A percentile compares a stretch with the other conserved stretches of the same genome.
Evolutionary conservation across 2,329 filamentous ascomycete species (phyloP).

Genomic region (Simplicillium sp.): DNA sequence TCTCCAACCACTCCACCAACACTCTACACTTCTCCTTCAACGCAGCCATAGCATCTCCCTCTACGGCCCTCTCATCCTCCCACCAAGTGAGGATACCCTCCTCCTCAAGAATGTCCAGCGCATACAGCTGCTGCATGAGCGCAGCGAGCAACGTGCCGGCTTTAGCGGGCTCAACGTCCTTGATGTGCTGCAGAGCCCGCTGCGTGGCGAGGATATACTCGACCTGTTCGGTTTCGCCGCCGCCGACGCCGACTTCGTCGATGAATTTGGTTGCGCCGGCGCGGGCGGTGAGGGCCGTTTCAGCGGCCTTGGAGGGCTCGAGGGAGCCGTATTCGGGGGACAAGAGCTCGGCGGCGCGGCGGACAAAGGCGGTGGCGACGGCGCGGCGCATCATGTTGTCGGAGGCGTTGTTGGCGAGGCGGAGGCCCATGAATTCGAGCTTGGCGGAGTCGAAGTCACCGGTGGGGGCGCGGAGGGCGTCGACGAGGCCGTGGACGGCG

Average conservation of each 20-base stretch:
- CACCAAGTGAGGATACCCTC: conserved; percentile 88
- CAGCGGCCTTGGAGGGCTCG: conserved; percentile 55
- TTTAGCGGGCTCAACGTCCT: conserved; percentile 41
- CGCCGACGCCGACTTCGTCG: conserved; percentile 49
- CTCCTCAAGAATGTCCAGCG: conserved; percentile 76
- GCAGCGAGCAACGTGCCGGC: conserved; percentile 62
- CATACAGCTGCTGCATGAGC: conserved; percentile 75
- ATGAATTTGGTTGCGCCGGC: conserved; percentile 47
- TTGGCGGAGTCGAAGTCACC: conserved; percentile 74
- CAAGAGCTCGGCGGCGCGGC: conserved; percentile 63
- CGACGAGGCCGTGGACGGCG: conserved; percentile 76
- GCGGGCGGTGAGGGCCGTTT: conserved; percentile 46
- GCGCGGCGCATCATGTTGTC: conserved; percentile 82
- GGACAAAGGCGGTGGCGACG: conserved; percentile 76
- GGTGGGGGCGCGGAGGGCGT: conserved; percentile 66
- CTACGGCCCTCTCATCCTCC: conserved; percentile 59
- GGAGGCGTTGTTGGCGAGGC: conserved; percentile 82
- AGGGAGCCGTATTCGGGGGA: conserved; percentile 39
- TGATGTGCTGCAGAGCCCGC: conserved; percentile 60
- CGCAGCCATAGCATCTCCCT: conserved; percentile 56
- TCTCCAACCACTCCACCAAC: conserved; percentile 76
- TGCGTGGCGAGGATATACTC: conserved; percentile 80
- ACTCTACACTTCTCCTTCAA: conserved; percentile 67
- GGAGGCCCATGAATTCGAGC: conserved; percentile 87
- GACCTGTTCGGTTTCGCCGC: conserved; percentile 68